Conservation (phyloP, 2,329 filamentous ascomycete species). For the Biscogniauxia marginata region DNA sequence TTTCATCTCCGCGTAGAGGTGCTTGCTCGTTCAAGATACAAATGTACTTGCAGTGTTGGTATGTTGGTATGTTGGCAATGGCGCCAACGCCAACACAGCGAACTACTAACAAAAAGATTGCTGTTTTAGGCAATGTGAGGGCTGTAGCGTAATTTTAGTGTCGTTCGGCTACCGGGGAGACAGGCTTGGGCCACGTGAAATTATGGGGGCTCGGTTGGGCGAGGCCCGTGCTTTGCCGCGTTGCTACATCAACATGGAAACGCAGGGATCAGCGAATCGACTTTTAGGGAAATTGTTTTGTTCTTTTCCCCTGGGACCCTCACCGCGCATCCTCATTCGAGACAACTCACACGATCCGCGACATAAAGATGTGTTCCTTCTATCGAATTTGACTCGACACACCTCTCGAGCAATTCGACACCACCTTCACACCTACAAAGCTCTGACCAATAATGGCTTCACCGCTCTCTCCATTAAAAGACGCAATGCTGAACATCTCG, state of each 20-base stretch:
- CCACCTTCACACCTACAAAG: background rate
- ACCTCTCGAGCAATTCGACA: background rate
- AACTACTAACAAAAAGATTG: background rate
- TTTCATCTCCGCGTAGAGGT: too few species aligned
- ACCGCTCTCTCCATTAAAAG: constrained; percentile 40
- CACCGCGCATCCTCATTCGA: background rate
- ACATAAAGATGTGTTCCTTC: background rate
- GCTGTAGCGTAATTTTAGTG: background rate
- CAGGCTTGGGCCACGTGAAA: background rate
- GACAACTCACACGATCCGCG: background rate
- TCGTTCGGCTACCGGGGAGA: background rate
- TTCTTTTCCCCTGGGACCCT: background rate
- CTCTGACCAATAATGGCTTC: constrained; percentile 34
- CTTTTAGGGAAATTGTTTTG: background rate
- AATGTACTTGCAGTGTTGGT: too few species aligned
- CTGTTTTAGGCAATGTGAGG: background rate
- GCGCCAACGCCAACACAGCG: background rate
- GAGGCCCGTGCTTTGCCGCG: background rate
- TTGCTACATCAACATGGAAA: background rate
- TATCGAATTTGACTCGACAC: background rate
- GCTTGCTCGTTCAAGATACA: too few species aligned
- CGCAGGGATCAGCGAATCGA: background rate
- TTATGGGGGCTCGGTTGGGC: background rate
- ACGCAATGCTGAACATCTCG: constrained; percentile 38
- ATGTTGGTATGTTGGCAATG: background rate